Evolutionary conservation across 2,329 filamentous ascomycete species (phyloP).

Genomic region (Claviceps spartinae): DNA sequence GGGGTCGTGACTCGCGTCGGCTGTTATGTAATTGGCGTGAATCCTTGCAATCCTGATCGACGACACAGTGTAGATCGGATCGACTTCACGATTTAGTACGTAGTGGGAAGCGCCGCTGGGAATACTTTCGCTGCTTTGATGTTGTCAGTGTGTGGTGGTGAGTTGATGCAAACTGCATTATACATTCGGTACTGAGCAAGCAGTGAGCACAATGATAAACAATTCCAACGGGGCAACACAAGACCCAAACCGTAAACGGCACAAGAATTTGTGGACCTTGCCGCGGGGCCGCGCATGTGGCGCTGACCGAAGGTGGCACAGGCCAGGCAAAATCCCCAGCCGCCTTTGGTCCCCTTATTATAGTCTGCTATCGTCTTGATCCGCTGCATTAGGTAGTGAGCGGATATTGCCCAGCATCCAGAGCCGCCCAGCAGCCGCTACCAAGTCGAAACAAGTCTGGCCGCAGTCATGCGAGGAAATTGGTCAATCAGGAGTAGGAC

Average conservation of each 20-base stretch:
- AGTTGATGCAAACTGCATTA: neutral
- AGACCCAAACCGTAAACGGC: constrained; percentile 9
- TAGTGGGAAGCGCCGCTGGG: neutral
- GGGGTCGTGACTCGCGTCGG: constrained; percentile 1
- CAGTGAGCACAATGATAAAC: constrained; percentile 13
- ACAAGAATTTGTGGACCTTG: neutral
- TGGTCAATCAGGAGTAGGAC: neutral
- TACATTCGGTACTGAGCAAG: neutral
- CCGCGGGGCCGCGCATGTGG: constrained; percentile 10
- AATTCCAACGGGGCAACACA: constrained; percentile 13
- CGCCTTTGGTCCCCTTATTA: neutral
- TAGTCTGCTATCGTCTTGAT: neutral
- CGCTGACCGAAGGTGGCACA: neutral
- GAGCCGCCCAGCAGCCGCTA: neutral
- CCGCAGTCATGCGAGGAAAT: neutral
- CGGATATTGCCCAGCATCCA: neutral
- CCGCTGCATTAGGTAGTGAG: neutral
- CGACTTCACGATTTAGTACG: neutral
- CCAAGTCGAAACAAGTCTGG: neutral
- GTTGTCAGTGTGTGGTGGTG: neutral
- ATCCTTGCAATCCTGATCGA: neutral
- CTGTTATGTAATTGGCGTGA: neutral
- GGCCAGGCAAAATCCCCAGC: neutral
- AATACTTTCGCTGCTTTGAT: neutral
- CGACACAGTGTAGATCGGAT: neutral